Base-by-base conservation (phyloP, 2,329 filamentous ascomycete species). In the Paecilomyces fulvus region DNA sequence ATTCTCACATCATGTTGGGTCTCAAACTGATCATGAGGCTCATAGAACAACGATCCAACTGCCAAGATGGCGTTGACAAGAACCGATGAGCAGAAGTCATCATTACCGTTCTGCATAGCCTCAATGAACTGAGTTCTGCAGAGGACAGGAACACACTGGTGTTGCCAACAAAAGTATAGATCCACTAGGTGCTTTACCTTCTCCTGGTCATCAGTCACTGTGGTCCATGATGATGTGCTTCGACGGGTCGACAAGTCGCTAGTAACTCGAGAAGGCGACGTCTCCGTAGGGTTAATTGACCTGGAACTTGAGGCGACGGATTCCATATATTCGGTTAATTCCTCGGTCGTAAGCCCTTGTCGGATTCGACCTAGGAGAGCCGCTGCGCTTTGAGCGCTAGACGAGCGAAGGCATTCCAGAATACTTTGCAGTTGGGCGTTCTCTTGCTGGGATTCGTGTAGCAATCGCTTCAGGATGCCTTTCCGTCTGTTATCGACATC, bases 401-500 rank as follows among this genome's bases (percentile, higher is more conserved):
- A 20, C 11, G 31, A 53, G 30, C 51, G 30, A 37, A 53, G 51
- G 14, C 28, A 43, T 14, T 53, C 25, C 30, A 53, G 33, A 23
- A 53, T 43, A 14, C 51, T 20, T 23, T 53, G 51, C 11, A 53
- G 51, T 14, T 53, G 51, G 11, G 20, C 33, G 17, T 17, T 53
- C 51, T 53, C 51, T 17, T 53, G 51, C 12, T 53, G 51, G 3
- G 51, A 53, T 14, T 53, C 51, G 2, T 33, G 51, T 14, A 53
- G 51, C 51, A 37, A 37, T 25, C 31, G 25, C 20, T 53, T 53
- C n/a, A 53, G 30, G 6, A 53, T 25, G n/a, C 51, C 51, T 53
- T 53, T 53, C 12, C 51, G 51, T 25, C 51, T 33, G 51, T 53
- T 53, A 31, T 53, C 51, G 51, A 25, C 21, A 20, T 53, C 51